These are phyloP conservation scores for Paecilomyces formosus DNA, from an alignment of 2,329 filamentous ascomycete genomes.

Conservation along the genomic window DNA sequence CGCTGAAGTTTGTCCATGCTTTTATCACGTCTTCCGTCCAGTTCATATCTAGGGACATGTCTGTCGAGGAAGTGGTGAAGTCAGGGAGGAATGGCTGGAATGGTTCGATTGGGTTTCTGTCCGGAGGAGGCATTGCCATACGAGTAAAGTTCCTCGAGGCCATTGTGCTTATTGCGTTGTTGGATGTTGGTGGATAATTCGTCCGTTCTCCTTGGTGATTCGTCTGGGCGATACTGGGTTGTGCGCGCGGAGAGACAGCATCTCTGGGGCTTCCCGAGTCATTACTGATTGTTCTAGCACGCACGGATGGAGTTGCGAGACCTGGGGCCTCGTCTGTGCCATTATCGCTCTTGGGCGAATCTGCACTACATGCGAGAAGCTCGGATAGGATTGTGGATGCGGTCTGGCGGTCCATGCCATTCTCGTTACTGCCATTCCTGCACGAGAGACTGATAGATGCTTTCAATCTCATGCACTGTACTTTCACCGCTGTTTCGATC, in stretches of 20 bases:
- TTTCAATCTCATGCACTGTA: slow-evolving; percentile 19
- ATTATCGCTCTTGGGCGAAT: slow-evolving; percentile 4
- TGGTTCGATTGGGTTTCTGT: background rate
- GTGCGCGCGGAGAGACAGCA: background rate
- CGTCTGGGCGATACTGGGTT: background rate
- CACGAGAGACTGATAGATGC: slow-evolving; percentile 24
- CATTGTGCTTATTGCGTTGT: background rate
- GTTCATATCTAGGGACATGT: background rate
- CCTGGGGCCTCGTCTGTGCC: background rate
- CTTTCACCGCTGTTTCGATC: slow-evolving; percentile 26
- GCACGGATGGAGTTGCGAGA: background rate
- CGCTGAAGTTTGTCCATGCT: background rate
- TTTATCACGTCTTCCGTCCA: background rate
- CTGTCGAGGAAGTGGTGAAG: background rate
- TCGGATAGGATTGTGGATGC: background rate
- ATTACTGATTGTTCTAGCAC: background rate
- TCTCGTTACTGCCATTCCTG: background rate
- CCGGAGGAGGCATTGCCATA: background rate
- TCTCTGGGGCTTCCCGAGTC: background rate
- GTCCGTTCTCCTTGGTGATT: background rate
- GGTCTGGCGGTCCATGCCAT: background rate
- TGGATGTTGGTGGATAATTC: background rate
- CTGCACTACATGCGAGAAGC: background rate
- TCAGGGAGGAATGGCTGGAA: background rate
- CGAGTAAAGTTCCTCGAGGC: too few relatives aligned